Percentiles rank a stretch among this genome's conserved stretches.
Conservation (phyloP, 1,284 basidiomycete species). For the Mycena sp. region DNA sequence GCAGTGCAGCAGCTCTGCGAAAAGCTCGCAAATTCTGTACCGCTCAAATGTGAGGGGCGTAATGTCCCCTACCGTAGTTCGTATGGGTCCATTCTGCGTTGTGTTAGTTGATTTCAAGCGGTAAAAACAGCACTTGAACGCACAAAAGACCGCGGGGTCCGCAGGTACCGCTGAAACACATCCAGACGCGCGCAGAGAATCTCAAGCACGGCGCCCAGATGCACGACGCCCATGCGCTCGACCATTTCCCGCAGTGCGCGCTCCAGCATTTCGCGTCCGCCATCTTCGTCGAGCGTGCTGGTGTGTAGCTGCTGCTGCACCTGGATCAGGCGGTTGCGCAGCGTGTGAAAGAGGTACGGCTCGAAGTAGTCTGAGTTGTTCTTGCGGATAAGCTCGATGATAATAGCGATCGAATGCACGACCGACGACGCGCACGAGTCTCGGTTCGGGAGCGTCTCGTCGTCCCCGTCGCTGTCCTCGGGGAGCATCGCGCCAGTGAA, state of each 20-base stretch:
- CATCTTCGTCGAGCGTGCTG: conserved; percentile 59
- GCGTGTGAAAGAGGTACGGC: conserved; percentile 96
- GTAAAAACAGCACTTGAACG: conserved; percentile 38
- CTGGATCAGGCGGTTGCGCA: conserved; percentile 90
- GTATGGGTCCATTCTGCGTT: conserved; percentile 65
- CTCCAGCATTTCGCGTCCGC: conserved; percentile 78
- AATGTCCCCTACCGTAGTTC: conserved; percentile 77
- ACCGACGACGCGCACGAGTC: conserved; percentile 90
- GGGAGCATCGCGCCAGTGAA: conserved; percentile 52
- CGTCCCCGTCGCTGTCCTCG: conserved; percentile 15
- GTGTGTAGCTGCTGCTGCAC: conserved; percentile 76
- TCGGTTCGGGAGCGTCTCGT: conserved; percentile 61
- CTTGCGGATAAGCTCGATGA: conserved; percentile 97
- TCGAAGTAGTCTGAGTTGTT: conserved; percentile 99
- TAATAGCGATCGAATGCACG: conserved; percentile 87
- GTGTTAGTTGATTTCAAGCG: not conserved
- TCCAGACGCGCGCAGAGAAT: conserved; percentile 79
- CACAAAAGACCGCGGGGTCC: conserved; percentile 80
- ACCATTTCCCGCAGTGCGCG: conserved; percentile 88
- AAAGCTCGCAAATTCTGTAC: conserved; percentile 97
- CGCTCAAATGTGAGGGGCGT: conserved; percentile 93
- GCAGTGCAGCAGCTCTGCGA: conserved; percentile 96
- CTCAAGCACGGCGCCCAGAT: conserved; percentile 88
- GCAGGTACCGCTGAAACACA: conserved; percentile 79
- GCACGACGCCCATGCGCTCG: conserved; percentile 92